Conservation (phyloP, 495 filamentous ascomycete genomes). For the Penicillium fimorum region DNA sequence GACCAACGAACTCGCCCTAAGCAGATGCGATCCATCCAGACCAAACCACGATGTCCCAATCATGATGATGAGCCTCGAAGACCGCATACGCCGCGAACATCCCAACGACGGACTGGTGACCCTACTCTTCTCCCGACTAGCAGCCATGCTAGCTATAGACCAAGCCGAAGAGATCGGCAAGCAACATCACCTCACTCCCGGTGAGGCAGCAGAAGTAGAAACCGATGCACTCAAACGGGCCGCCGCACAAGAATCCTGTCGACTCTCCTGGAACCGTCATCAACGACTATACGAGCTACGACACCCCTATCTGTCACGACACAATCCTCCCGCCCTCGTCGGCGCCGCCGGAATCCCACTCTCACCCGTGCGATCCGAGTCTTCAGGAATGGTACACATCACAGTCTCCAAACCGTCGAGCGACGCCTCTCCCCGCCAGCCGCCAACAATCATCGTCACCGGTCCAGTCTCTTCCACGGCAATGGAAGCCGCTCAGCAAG, state of each 20-base stretch:
- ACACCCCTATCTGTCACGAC: constrained; percentile 64
- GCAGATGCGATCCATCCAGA: constrained; percentile 38
- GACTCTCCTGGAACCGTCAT: constrained; percentile 66
- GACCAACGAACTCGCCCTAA: constrained; percentile 41
- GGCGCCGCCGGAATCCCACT: constrained; percentile 59
- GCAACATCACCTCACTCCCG: constrained; percentile 40
- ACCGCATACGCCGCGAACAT: constrained; percentile 52
- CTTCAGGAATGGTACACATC: constrained; percentile 39
- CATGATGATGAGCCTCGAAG: constrained; percentile 60
- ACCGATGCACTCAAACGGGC: constrained; percentile 59
- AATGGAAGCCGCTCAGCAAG: constrained; percentile 38
- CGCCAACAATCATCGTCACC: constrained; percentile 45
- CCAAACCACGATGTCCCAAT: constrained; percentile 45
- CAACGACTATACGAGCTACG: constrained; percentile 64
- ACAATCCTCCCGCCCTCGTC: constrained; percentile 49
- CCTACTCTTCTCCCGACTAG: constrained; percentile 67
- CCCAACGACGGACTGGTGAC: constrained; percentile 70
- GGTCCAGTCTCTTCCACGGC: constrained; percentile 36
- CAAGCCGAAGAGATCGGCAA: constrained; percentile 50
- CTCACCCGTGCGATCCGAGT: constrained; percentile 50
- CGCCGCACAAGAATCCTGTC: constrained; percentile 69
- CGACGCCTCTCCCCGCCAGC: constrained; percentile 25
- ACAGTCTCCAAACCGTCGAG: constrained; percentile 39
- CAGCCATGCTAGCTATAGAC: constrained; percentile 68
- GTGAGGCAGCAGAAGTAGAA: constrained; percentile 49